Base-by-base conservation (phyloP, 2,329 filamentous ascomycete genomes). In the Westerdykella sp. region DNA sequence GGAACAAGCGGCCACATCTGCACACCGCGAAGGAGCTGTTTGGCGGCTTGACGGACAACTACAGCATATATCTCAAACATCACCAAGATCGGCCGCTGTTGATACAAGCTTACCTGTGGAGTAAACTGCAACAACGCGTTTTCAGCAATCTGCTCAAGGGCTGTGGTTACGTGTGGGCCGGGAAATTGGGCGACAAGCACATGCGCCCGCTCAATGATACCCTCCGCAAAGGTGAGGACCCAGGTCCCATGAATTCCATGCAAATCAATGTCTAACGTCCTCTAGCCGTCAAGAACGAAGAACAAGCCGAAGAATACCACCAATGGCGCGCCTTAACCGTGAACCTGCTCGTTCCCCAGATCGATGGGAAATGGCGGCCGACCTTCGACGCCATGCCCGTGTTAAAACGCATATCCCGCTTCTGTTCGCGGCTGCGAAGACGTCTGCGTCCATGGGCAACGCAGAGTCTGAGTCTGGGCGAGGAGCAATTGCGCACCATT, bases 141-240 rank as follows among this genome's bases (percentile, higher is more conserved):
- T 67, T 67, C 50, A 65, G 54, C 51, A 65, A 56, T 21, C 56
- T 62, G 40, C 45, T 57, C 30, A 63, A 62, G 34, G 63, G 63
- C 15, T 60, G 60, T 41, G 63, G 63, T 25, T 67, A 67, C 41
- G 50, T 65, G 9, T 67, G 63, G 63, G 63, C 63, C 1, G 63
- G 62, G 23, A 64, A 60, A 40, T 50, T 66, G n/a, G 63, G 63
- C 16, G 63, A 67, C 46, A 55, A 58, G 39, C 63, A 64, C 21
- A 49, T 67, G 7, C 59, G 63, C 2, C 55, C 59, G 9, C 51
- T 67, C 41, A 66, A 67, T 40, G 63, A 67, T 40, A 64, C 59
- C 2, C 47, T 67, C 34, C 54, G 63, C 15, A 63, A 65, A 56
- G 61, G 62, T 62, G 54, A 31, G 40, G 3, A 12, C 5, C 32